These are phyloP conservation scores for Astragalus glycyphyllos DNA, from an alignment of 306 rosid species.

Conservation along the genomic window DNA sequence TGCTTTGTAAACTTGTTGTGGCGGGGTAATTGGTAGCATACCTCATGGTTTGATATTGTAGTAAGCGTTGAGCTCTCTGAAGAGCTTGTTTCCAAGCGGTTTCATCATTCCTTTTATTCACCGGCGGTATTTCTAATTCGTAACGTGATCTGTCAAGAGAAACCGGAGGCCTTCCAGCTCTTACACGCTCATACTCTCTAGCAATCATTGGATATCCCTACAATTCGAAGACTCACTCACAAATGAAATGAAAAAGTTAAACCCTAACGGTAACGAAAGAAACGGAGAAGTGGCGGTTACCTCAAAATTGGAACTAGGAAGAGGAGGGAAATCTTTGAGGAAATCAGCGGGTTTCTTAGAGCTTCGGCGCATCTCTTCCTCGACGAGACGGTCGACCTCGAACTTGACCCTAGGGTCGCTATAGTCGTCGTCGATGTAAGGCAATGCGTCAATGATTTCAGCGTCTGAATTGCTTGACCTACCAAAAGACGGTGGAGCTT, in stretches of 20 bases:
- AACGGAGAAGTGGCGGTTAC: slow-evolving; percentile 39
- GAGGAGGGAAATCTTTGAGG: slow-evolving; percentile 91
- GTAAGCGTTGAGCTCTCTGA: slow-evolving; percentile 74
- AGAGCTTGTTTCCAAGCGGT: slow-evolving; percentile 85
- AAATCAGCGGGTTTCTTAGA: slow-evolving; percentile 81
- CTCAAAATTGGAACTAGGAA: slow-evolving; percentile 69
- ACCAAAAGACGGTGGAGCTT: slow-evolving; percentile 67
- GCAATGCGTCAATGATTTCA: slow-evolving; percentile 83
- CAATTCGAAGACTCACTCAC: slow-evolving; percentile 22
- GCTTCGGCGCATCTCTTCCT: slow-evolving; percentile 96
- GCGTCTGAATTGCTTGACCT: slow-evolving; percentile 59
- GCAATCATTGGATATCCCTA: slow-evolving; percentile 90
- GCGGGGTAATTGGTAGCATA: not conserved
- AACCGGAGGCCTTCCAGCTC: slow-evolving; percentile 87
- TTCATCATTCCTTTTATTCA: slow-evolving; percentile 75
- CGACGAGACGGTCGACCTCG: slow-evolving; percentile 88
- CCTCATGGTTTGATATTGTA: slow-evolving; percentile 79
- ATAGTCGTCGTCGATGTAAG: slow-evolving; percentile 94
- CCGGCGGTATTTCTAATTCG: slow-evolving; percentile 65
- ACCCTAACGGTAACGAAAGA: not conserved
- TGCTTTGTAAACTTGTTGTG: not conserved
- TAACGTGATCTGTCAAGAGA: slow-evolving; percentile 74
- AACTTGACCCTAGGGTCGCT: slow-evolving; percentile 67
- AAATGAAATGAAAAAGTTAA: not conserved
- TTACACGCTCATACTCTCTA: slow-evolving; percentile 91